A percentile compares a stretch with the other conserved stretches of the same genome.
Evolutionary conservation across 345 rosid species (phyloP).

Genomic region (Carallia brachiata): DNA sequence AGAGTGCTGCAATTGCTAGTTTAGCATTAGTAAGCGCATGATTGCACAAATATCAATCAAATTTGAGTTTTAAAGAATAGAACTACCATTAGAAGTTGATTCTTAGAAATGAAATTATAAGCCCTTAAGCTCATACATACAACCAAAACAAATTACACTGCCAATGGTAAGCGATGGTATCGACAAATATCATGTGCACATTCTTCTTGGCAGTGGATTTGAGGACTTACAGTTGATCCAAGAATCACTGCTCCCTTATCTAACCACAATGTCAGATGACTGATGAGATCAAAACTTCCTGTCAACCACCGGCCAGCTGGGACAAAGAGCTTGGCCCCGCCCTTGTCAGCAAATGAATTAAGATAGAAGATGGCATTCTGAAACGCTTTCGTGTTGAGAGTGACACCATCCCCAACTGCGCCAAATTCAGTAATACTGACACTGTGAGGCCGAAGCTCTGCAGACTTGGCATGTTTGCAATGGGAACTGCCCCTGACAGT

Average conservation of each 20-base stretch:
- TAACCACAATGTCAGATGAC: slow-evolving; percentile 89
- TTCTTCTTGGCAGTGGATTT: slow-evolving; percentile 4
- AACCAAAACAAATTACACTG: slow-evolving; percentile 1
- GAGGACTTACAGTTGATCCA: slow-evolving; percentile 69
- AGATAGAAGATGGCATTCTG: slow-evolving; percentile 98
- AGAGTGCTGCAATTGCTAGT: slow-evolving; percentile 47
- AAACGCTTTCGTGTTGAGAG: slow-evolving; percentile 94
- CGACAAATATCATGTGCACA: neutral
- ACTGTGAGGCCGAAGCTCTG: slow-evolving; percentile 75
- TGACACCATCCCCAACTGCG: slow-evolving; percentile 95
- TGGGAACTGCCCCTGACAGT: slow-evolving; percentile 43
- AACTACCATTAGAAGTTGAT: no score
- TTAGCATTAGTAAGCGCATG: neutral
- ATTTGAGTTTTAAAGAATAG: no score
- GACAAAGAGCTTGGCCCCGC: slow-evolving; percentile 96
- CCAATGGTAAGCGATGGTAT: neutral
- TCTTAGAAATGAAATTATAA: neutral
- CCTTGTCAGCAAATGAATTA: slow-evolving; percentile 92
- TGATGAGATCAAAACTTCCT: slow-evolving; percentile 94
- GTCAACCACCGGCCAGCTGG: slow-evolving; percentile 97
- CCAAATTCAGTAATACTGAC: slow-evolving; percentile 95
- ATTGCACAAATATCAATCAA: no score
- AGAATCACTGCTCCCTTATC: slow-evolving; percentile 89
- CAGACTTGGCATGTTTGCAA: slow-evolving; percentile 50
- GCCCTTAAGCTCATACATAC: neutral